phyloP scores from a whole-genome alignment of 306 rosid species.

The Oxytropis ochrocephala region DNA sequence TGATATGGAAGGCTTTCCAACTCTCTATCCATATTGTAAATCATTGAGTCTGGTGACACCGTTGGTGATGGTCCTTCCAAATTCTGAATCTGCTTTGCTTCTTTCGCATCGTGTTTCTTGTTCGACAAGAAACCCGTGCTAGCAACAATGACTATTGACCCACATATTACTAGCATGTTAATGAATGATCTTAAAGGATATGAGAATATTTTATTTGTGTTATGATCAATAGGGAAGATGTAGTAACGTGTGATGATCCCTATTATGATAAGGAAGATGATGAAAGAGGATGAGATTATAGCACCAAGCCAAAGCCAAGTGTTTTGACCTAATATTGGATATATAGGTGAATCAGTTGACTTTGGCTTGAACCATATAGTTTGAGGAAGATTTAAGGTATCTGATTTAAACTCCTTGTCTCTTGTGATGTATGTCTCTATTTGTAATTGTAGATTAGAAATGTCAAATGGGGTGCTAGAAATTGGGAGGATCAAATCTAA shows the following conservation, averaged over 20 bases:
- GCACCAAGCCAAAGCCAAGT: constrained; percentile 75
- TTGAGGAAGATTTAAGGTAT: background rate
- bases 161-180: constrained; percentile 45
- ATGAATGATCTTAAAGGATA: constrained; percentile 27
- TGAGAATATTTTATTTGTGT: constrained; percentile 38
- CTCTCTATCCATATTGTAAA: constrained; percentile 42
- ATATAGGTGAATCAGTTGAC: constrained; percentile 39
- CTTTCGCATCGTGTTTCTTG: constrained; percentile 31
- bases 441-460: constrained; percentile 37
- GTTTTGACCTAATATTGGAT: constrained; percentile 53
- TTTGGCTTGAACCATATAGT: constrained; percentile 44
- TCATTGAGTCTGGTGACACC: constrained; percentile 30
- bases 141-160: constrained; percentile 33
- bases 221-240: constrained; percentile 61
- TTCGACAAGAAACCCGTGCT: constrained; percentile 44
- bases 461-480: constrained; percentile 28
- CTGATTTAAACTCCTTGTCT: constrained; percentile 34
- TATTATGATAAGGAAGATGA: constrained; percentile 44
- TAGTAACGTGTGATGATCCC: constrained; percentile 49
- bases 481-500: constrained; percentile 61
- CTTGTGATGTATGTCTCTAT: constrained; percentile 68
- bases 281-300: constrained; percentile 51
- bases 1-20: constrained; percentile 58
- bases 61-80: constrained; percentile 32
- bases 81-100: constrained; percentile 13